Evolutionary conservation across 768 basidiomycete species (phyloP), one percentile per base, ranked within the genome.

Genomic region (Panus rudis): DNA sequence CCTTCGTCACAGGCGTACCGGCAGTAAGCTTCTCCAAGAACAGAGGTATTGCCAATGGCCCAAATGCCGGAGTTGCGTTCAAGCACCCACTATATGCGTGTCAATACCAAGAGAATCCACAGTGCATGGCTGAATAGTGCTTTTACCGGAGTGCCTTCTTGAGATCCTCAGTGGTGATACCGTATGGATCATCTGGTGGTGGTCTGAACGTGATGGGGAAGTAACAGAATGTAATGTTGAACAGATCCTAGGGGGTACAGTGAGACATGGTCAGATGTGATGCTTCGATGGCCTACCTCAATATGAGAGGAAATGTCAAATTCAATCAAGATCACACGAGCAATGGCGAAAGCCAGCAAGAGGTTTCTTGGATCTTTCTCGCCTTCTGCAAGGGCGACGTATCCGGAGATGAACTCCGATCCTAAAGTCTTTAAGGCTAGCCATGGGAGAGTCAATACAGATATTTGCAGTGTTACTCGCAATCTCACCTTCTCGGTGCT

Each of bases 361-460:
- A 99, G 70, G 63, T 98, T 99, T 14, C 96, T 73, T 23, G 96
- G 96, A 59, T 99, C 96, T 56, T 98, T 98, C 65, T 99, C 96
- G 13, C 92, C 93, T 44, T 96, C 88, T 4, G 81, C 92, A n/a
- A 98, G 64, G 38, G 60, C 57, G 23, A 84, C 73, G 59, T 98
- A 99, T 19, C 79, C 77, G 6, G 68, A 64, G 19, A 97, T 48
- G 60, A 98, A 97, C 6, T 68, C 72, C 20, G 76, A 69, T 1
- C 83, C 84, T 73, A 89, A 75, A 5, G 58, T 65, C 59, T 84
- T 85, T 17, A 98, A 63, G 25, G 76, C 90, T 84, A 26, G 7
- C 34, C 13, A n/a, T 14, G 21, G 28, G 40, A 21, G 13, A 23
- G 21, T 16, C 57, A 72, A 30, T 37, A 16, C 33, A 16, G 33